A percentile compares a stretch with the other conserved stretches of the same genome.
Evolutionary conservation across 2,329 filamentous ascomycete species (phyloP).

Genomic region (Coniochaeta sp.): DNA sequence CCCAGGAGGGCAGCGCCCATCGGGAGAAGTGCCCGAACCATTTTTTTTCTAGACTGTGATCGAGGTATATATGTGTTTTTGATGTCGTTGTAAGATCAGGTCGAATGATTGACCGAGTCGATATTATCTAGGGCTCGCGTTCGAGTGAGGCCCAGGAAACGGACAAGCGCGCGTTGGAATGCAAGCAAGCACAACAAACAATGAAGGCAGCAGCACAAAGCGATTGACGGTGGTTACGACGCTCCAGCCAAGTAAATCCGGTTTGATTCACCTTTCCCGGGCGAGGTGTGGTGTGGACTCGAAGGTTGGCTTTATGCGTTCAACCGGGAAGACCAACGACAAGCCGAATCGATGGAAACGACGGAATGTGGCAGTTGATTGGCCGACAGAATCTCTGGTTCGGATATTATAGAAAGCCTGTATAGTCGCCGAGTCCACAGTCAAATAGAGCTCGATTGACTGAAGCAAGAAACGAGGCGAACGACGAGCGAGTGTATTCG

Average conservation of each 20-base stretch:
- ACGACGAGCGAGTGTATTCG: background rate
- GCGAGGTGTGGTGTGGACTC: background rate
- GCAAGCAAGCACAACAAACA: constrained; percentile 4
- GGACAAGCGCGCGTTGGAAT: background rate
- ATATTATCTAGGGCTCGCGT: background rate
- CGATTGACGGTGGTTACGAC: background rate
- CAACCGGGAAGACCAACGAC: constrained; percentile 1
- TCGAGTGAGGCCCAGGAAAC: background rate
- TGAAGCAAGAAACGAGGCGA: background rate
- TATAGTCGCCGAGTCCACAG: background rate
- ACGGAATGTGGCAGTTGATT: background rate
- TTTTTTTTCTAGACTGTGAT: constrained; percentile 6
- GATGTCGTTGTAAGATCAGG: background rate
- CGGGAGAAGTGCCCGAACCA: constrained; percentile 18
- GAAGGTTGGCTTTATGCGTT: constrained; percentile 4
- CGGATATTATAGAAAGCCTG: background rate
- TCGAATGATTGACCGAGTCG: background rate
- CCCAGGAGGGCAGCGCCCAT: constrained; percentile 32
- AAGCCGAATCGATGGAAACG: background rate
- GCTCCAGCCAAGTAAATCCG: constrained; percentile 5
- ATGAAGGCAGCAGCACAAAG: constrained; percentile 2
- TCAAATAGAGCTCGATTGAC: background rate
- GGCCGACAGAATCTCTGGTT: background rate
- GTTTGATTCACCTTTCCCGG: constrained; percentile 10
- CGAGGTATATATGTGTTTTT: background rate